Evolutionary conservation across 805 yeast genomes (phyloP).

Genomic region (Wilhelminamyces savonicus): DNA sequence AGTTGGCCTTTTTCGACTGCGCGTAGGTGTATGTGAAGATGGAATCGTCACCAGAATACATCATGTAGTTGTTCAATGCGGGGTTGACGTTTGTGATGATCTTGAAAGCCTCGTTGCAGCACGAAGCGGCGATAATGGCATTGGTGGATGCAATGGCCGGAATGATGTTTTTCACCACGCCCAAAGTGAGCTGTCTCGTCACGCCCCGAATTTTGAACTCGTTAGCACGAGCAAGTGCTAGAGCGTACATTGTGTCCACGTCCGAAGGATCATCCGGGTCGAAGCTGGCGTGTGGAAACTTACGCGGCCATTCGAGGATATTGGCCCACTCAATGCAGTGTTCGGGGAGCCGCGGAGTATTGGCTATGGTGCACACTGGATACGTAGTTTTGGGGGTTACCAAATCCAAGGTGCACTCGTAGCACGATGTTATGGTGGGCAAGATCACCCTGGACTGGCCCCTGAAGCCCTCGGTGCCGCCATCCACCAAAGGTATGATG

Average conservation of each 20-base stretch:
- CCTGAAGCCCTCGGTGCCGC: constrained; percentile 91
- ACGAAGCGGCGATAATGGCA: constrained; percentile 83
- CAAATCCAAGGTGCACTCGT: constrained; percentile 83
- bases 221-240: constrained; percentile 54
- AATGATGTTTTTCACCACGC: constrained; percentile 85
- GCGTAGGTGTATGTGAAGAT: constrained; percentile 69
- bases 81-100: constrained; percentile 68
- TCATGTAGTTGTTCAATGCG: constrained; percentile 68
- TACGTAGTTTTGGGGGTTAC: constrained; percentile 59
- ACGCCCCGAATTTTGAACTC: constrained; percentile 70
- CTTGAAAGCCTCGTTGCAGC: constrained; percentile 83
- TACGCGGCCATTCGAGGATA: constrained; percentile 64
- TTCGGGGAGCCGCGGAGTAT: constrained; percentile 89
- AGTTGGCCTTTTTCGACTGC: constrained; percentile 52
- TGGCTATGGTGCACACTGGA: constrained; percentile 92
- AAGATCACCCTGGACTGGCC: constrained; percentile 87
- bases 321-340: constrained; percentile 92
- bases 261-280: constrained; percentile 68
- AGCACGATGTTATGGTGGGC: constrained; percentile 84
- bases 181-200: constrained; percentile 64
- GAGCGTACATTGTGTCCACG: constrained; percentile 53
- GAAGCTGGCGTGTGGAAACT: constrained; percentile 40
- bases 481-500: constrained; percentile 63
- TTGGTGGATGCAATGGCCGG: constrained; percentile 95
- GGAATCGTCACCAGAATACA: constrained; percentile 79